Evolutionary conservation across 805 yeast genomes (phyloP).

Genomic region (Candida namnaoensis): DNA sequence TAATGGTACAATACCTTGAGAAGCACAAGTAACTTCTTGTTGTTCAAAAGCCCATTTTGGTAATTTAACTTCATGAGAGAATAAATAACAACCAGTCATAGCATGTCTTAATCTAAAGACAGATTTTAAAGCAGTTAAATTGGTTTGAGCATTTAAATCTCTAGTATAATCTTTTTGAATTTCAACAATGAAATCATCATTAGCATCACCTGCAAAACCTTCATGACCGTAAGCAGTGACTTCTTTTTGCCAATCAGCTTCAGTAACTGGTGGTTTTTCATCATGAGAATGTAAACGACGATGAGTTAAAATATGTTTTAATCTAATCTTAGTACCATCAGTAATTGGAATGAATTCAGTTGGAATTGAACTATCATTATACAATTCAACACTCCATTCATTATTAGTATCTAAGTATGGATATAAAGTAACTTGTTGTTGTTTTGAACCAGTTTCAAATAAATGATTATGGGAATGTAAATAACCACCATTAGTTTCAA

Average conservation of each 20-base stretch:
- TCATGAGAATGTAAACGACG: slow-evolving; percentile 79
- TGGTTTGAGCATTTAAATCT: slow-evolving; percentile 41
- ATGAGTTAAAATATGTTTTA: slow-evolving; percentile 46
- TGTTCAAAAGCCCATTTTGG: slow-evolving; percentile 83
- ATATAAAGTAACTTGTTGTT: slow-evolving; percentile 75
- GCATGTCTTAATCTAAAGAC: slow-evolving; percentile 72
- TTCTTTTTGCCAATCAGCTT: slow-evolving; percentile 78
- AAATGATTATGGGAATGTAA: slow-evolving; percentile 70
- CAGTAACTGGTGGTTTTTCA: slow-evolving; percentile 69
- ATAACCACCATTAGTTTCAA: slow-evolving; percentile 70
- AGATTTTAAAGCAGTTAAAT: slow-evolving; percentile 58
- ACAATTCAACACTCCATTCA: slow-evolving; percentile 63
- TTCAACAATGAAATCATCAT: slow-evolving; percentile 75
- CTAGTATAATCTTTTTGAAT: slow-evolving; percentile 47
- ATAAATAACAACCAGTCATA: slow-evolving; percentile 68
- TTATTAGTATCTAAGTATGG: slow-evolving; percentile 74
- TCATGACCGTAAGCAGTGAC: slow-evolving; percentile 69
- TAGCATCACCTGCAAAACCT: slow-evolving; percentile 75
- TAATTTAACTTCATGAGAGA: slow-evolving; percentile 65
- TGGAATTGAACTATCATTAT: slow-evolving; percentile 49
- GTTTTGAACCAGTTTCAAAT: slow-evolving; percentile 75
- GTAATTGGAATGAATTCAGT: slow-evolving; percentile 51
- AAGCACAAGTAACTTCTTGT: slow-evolving; percentile 78
- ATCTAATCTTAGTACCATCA: slow-evolving; percentile 65
- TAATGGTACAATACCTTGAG: slow-evolving; percentile 52